Conservation (phyloP, 202 grass and related monocot genomes). For the Digitaria exilis region DNA sequence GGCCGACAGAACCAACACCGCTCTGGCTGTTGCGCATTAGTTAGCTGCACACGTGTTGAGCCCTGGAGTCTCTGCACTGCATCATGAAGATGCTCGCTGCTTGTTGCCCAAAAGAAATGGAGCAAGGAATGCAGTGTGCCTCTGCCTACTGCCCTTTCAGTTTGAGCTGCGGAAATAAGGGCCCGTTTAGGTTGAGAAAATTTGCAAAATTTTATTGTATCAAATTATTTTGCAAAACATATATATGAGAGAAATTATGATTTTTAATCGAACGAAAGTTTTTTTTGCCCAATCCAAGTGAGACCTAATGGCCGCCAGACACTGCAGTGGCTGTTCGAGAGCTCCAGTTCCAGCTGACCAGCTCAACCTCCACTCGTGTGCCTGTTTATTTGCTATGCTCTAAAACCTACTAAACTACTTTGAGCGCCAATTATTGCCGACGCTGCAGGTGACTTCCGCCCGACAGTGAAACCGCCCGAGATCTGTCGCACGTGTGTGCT, state of each 20-base stretch:
- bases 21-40: not conserved
- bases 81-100: not conserved
- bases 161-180: not conserved
- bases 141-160: not conserved
- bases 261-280: no score
- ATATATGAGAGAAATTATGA: no score
- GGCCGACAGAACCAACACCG: slow-evolving; percentile 20
- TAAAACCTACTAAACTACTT: not conserved
- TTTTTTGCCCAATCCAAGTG: no score
- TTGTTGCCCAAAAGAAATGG: not conserved
- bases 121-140: not conserved
- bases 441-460: not conserved
- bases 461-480: not conserved
- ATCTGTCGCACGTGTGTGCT: slow-evolving; percentile 32
- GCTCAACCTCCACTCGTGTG: not conserved
- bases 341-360: not conserved
- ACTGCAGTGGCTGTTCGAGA: not conserved
- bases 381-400: not conserved
- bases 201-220: no score
- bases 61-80: not conserved
- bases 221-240: no score
- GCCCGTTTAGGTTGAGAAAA: no score
- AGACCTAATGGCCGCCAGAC: not conserved
- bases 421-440: not conserved
- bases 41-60: not conserved